A percentile compares a stretch with the other conserved stretches of the same genome.
phyloP scores from a whole-genome alignment of 192 early-diverging fungal species.

The Mortierella antarctica region DNA sequence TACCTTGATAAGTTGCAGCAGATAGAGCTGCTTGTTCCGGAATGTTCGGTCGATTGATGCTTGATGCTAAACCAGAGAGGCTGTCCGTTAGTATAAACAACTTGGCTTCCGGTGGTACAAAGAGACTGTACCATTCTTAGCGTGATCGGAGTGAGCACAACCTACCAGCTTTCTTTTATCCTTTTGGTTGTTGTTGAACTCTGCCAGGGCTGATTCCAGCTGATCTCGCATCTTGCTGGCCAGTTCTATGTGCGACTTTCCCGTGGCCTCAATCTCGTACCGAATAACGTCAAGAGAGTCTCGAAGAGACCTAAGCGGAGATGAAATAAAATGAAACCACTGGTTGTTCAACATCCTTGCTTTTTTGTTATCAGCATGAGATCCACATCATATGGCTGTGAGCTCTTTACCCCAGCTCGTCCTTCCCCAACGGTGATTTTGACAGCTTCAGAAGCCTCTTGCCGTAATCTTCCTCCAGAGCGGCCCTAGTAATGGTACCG shows the following conservation, averaged over 20 bases:
- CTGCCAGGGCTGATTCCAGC: constrained; percentile 65
- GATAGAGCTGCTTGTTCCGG: constrained; percentile 64
- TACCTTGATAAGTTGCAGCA: constrained; percentile 59
- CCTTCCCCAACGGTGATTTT: constrained; percentile 68
- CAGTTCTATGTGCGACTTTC: constrained; percentile 71
- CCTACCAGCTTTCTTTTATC: constrained; percentile 67
- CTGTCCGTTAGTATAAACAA: neutral
- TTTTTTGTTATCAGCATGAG: neutral
- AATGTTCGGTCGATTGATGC: constrained; percentile 61
- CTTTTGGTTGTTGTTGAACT: constrained; percentile 76
- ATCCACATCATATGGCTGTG: neutral
- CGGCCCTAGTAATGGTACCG: constrained; percentile 55
- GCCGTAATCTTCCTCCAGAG: constrained; percentile 77
- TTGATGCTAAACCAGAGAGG: constrained; percentile 47
- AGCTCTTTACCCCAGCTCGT: constrained; percentile 70
- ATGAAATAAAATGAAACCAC: neutral
- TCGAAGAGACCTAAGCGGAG: constrained; percentile 58
- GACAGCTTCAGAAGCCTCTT: constrained; percentile 72
- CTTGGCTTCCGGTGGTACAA: neutral
- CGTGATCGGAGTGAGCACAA: neutral
- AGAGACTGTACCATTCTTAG: neutral
- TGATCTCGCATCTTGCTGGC: constrained; percentile 70
- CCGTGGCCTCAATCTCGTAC: constrained; percentile 71
- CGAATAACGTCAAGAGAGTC: constrained; percentile 66
- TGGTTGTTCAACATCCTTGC: neutral